A percentile compares a stretch with the other conserved stretches of the same genome.
phyloP scores from a whole-genome alignment of 345 rosid species.

The Corchorus olitorius region DNA sequence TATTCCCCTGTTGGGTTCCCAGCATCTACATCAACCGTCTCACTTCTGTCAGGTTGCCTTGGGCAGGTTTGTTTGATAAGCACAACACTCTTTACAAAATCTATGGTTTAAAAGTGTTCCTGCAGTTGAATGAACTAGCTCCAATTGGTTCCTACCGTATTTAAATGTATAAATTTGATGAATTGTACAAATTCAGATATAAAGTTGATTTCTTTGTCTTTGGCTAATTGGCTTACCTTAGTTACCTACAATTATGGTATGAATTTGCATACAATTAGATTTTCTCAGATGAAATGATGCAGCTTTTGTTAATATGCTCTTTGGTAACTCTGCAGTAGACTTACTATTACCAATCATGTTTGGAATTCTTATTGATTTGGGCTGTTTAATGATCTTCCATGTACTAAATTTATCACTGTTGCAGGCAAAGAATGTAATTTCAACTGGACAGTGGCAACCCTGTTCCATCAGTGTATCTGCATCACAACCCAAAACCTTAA shows the following conservation, averaged over 20 bases:
- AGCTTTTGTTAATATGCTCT: not conserved
- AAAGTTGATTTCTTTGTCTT: not conserved
- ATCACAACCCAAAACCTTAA: slow-evolving; percentile 46
- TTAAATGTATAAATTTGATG: not conserved
- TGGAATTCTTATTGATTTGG: not conserved
- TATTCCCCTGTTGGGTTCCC: slow-evolving; percentile 63
- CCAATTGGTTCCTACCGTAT: not conserved
- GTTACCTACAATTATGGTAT: not conserved
- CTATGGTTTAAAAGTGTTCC: not conserved
- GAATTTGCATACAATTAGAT: not conserved
- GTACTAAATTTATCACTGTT: slow-evolving; percentile 7
- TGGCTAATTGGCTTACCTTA: not conserved
- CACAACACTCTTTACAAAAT: not conserved
- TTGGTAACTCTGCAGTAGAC: too few relatives aligned
- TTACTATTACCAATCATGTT: too few relatives aligned
- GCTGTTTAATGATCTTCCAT: not conserved
- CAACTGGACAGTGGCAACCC: slow-evolving; percentile 26
- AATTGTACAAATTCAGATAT: not conserved
- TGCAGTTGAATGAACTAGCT: not conserved
- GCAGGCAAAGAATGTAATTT: slow-evolving; percentile 47
- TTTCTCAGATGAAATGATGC: not conserved
- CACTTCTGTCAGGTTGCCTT: slow-evolving; percentile 60
- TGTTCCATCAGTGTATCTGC: slow-evolving; percentile 16
- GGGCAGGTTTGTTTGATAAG: slow-evolving; percentile 42
- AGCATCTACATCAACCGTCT: slow-evolving; percentile 61